phyloP scores from a whole-genome alignment of 345 rosid genomes.

The Streptanthus diversifolius region DNA sequence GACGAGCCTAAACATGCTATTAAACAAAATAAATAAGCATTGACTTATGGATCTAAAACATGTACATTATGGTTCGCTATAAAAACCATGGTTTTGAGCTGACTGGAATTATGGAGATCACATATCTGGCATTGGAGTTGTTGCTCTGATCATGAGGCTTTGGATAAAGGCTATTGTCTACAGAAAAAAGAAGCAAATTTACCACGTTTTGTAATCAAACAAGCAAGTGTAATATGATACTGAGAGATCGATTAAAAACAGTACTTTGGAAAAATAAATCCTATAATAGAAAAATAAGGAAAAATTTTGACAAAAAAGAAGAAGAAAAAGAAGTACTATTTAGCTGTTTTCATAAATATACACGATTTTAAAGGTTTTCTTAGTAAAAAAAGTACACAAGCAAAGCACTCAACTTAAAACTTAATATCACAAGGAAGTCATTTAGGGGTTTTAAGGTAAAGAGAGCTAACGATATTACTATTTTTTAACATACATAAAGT shows the following conservation, averaged over 20 bases:
- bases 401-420: too few relatives aligned
- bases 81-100: not conserved
- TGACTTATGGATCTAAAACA: not conserved
- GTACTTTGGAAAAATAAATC: not conserved
- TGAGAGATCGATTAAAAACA: not conserved
- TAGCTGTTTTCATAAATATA: too few relatives aligned
- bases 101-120: slow-evolving; percentile 10
- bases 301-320: too few relatives aligned
- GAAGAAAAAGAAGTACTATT: too few relatives aligned
- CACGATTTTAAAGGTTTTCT: too few relatives aligned
- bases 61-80: not conserved
- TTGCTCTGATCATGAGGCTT: slow-evolving; percentile 67
- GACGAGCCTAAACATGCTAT: not conserved
- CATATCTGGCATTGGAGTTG: slow-evolving; percentile 45
- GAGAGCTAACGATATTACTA: not conserved
- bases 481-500: not conserved
- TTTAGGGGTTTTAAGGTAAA: too few relatives aligned
- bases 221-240: not conserved
- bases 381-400: too few relatives aligned
- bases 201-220: not conserved
- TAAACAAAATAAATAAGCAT: not conserved
- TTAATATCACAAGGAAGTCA: too few relatives aligned
- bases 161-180: slow-evolving; percentile 72
- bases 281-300: too few relatives aligned
- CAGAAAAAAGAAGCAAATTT: not conserved